Conservation (phyloP, 345 rosid genomes). For the Ricinus communis region DNA sequence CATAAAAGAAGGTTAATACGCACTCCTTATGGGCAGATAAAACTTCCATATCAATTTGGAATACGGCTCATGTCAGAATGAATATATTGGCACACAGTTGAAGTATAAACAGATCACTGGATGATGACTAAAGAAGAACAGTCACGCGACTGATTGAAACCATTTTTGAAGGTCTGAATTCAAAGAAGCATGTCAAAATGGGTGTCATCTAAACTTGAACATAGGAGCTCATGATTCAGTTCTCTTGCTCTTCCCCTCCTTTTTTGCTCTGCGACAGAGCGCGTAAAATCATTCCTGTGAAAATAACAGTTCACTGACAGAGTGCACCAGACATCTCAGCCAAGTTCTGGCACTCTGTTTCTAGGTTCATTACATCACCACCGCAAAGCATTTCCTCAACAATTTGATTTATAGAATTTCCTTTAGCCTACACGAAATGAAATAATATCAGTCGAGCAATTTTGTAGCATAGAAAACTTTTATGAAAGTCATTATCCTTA, state of each 20-base stretch:
- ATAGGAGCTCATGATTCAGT: background rate
- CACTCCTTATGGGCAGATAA: no score
- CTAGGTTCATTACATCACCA: conserved; percentile 1
- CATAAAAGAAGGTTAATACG: no score
- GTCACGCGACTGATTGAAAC: no score
- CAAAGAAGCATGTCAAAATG: no score
- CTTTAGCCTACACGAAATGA: conserved; percentile 43
- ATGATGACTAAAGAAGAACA: no score
- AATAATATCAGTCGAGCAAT: background rate
- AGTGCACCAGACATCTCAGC: background rate
- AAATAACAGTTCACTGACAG: background rate
- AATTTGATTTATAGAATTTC: conserved; percentile 42
- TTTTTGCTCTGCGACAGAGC: background rate
- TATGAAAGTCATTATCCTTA: conserved; percentile 1
- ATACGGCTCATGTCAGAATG: no score
- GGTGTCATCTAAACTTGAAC: no score
- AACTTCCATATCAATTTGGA: no score
- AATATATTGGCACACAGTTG: no score
- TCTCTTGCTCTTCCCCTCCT: background rate
- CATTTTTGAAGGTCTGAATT: no score
- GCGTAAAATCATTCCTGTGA: background rate
- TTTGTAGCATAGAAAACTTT: background rate
- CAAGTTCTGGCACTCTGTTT: background rate
- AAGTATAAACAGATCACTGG: no score
- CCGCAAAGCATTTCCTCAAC: conserved; percentile 37